Base-by-base conservation (phyloP, 352 stramenopile genomes). In the Thraustochytrium sp. region DNA sequence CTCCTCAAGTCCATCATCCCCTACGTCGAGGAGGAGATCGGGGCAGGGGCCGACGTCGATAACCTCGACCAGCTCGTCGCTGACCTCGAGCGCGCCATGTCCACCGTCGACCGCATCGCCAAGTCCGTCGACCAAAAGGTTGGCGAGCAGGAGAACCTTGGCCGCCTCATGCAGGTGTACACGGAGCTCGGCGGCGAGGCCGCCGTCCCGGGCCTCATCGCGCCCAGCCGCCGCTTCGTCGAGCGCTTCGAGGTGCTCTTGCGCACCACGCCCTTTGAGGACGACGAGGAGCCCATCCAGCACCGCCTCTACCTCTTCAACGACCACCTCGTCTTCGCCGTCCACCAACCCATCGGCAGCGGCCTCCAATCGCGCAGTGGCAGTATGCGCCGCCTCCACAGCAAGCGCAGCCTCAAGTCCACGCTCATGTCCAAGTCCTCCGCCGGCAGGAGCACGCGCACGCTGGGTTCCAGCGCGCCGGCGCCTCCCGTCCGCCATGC, bases 101-200 rank as follows among this genome's bases (percentile, higher is more conserved):
- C 59, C 21, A 82, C 53, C 21, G 37, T 87, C 42, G 72, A 87
- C 40, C 48, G 76, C 8, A 85, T 87, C 40, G 53, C 85, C 63
- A 87, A 85, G 38, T 46, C 56, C 11, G 56, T 87, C 31, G 63
- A 87, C 49, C 80, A 74, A 53, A 44, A 85, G 40, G 63, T 87
- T 18, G 74, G 49, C 48, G 42, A 74, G 44, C 59, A 87, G 46
- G 72, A 85, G 31, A 85, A 38, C 36, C 38, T 65, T 23, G 53
- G 31, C 11, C 21, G n/a, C n/a, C 84, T 85, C 80, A 64, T 85
- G 40, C n/a, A 85, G 37, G 51, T 85, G 4, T 85, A 86, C 49
- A 61, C 74, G 8, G 65, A 85, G 59, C 78, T 85, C 23, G 74
- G 78, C 18, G 82, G 78, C 36, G 68, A 80, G 51, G n/a, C 31